Evolutionary conservation across 805 yeast genomes (phyloP).

Genomic region (Teunomyces funiuensis): DNA sequence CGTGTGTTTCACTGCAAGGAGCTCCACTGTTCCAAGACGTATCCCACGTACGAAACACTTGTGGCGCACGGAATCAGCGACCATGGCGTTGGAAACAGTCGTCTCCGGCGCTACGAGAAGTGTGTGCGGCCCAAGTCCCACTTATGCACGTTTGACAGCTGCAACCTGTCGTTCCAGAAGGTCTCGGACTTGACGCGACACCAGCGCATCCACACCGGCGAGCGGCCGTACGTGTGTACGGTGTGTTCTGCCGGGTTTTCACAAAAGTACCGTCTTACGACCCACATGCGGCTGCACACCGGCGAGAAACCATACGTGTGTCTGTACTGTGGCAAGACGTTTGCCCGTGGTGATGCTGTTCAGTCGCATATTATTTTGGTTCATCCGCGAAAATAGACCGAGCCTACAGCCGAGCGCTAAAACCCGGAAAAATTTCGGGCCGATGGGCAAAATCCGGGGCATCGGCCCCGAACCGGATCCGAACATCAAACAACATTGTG

Average conservation of each 20-base stretch:
- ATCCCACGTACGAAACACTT: conserved; percentile 14
- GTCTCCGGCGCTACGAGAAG: conserved; percentile 12
- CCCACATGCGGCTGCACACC: conserved; percentile 23
- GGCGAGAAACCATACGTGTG: conserved; percentile 26
- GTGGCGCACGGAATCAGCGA: conserved; percentile 7
- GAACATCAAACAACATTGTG: too few species aligned
- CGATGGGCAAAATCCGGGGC: too few species aligned
- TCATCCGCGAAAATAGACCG: conserved; percentile 12
- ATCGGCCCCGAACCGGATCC: too few species aligned
- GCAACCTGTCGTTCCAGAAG: conserved; percentile 67
- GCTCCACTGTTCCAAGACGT: conserved; percentile 16
- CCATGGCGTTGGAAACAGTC: conserved; percentile 6
- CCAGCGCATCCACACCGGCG: conserved; percentile 71
- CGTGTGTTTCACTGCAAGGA: conserved; percentile 16
- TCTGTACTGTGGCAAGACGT: conserved; percentile 19
- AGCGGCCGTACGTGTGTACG: conserved; percentile 70
- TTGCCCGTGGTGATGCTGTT: conserved; percentile 27
- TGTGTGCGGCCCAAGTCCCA: conserved; percentile 5
- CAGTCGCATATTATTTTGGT: conserved; percentile 21
- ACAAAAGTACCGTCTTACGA: conserved; percentile 22
- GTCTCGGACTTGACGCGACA: conserved; percentile 40
- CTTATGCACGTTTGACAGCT: conserved; percentile 59
- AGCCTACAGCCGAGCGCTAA: background rate
- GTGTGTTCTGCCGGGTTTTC: conserved; percentile 44
- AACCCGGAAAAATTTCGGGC: too few species aligned